phyloP scores from a whole-genome alignment of 1,284 basidiomycete genomes.

The Sutorius eximius region DNA sequence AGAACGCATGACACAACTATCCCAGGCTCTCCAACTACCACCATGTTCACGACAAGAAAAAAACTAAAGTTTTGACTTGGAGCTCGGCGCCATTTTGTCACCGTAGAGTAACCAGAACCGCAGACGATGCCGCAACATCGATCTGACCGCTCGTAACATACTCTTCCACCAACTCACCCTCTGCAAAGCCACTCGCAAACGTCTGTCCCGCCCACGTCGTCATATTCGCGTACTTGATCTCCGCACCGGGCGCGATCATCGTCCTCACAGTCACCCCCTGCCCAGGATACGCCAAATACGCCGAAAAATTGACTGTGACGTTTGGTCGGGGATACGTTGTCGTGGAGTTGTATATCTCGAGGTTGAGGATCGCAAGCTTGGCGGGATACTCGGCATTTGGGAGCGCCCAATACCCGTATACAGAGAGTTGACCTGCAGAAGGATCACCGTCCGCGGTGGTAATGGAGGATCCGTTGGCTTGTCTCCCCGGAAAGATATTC shows the following conservation, averaged over 20 bases:
- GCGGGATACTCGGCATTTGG: slow-evolving; percentile 33
- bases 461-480: slow-evolving; percentile 49
- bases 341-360: slow-evolving; percentile 50
- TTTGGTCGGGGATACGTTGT: slow-evolving; percentile 39
- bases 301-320: slow-evolving; percentile 45
- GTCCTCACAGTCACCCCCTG: slow-evolving; percentile 36
- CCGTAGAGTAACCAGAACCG: slow-evolving; percentile 36
- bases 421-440: slow-evolving; percentile 47
- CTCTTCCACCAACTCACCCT: slow-evolving; percentile 41
- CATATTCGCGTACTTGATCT: slow-evolving; percentile 42
- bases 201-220: slow-evolving; percentile 53
- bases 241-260: slow-evolving; percentile 47
- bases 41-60: not conserved
- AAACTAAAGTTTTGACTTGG: not conserved
- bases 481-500: slow-evolving; percentile 51
- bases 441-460: slow-evolving; percentile 48
- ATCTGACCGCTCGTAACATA: slow-evolving; percentile 36
- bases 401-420: slow-evolving; percentile 51
- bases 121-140: slow-evolving; percentile 44
- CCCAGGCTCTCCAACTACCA: not conserved
- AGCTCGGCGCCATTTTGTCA: not conserved
- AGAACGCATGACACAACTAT: not conserved
- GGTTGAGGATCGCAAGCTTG: slow-evolving; percentile 48
- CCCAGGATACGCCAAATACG: slow-evolving; percentile 33
- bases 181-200: slow-evolving; percentile 41